phyloP scores from a whole-genome alignment of 306 rosid species.

The Canavalia gladiata region DNA sequence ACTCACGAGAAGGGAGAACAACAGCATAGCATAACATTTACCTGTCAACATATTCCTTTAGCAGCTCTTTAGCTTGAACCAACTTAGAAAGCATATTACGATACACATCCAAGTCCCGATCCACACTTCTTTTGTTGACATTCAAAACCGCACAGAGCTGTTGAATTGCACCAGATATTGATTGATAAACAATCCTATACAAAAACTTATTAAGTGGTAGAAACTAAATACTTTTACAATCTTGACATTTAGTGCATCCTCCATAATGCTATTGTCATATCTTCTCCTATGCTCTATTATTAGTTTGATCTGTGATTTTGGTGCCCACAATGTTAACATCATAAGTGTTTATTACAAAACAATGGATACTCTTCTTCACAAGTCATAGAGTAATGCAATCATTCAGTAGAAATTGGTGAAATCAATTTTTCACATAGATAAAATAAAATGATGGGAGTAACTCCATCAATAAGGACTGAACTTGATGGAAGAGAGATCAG shows the following conservation, averaged over 20 bases:
- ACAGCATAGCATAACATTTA: conserved; percentile 42
- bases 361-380: conserved; percentile 27
- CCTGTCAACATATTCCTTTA: conserved; percentile 93
- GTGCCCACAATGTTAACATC: background rate
- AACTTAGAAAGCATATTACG: conserved; percentile 94
- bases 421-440: conserved; percentile 9
- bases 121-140: conserved; percentile 85
- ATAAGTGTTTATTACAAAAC: conserved; percentile 19
- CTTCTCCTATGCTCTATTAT: conserved; percentile 31
- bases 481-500: conserved; percentile 25
- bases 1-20: conserved; percentile 7
- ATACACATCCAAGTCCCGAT: conserved; percentile 95
- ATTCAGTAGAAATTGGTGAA: conserved; percentile 37
- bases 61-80: conserved; percentile 98
- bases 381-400: conserved; percentile 19
- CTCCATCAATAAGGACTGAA: conserved; percentile 30
- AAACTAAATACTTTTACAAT: conserved; percentile 30
- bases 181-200: conserved; percentile 32
- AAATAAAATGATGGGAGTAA: conserved; percentile 31
- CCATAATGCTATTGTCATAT: conserved; percentile 28
- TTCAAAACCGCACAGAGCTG: conserved; percentile 89
- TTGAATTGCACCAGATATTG: conserved; percentile 48
- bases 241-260: conserved; percentile 31
- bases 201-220: background rate
- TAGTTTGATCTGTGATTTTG: conserved; percentile 29